Conservation (phyloP, 805 yeast genomes). For the Kazachstania martiniae region DNA sequence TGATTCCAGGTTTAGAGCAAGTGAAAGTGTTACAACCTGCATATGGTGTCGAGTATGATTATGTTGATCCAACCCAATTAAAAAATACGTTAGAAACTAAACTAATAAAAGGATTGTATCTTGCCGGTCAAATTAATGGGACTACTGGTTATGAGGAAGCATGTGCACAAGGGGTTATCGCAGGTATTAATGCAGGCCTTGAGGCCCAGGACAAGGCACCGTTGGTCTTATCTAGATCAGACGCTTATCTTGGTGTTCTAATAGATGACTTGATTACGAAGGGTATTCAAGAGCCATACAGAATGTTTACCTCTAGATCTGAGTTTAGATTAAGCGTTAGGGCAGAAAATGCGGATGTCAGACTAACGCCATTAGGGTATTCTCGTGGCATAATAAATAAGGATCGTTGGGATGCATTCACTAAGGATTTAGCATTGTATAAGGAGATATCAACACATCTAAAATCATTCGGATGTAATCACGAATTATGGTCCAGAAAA, state of each 20-base stretch:
- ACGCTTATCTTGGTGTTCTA: constrained; percentile 86
- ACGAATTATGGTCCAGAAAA: constrained; percentile 50
- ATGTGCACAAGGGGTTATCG: constrained; percentile 90
- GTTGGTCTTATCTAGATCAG: constrained; percentile 55
- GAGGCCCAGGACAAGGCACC: constrained; percentile 24
- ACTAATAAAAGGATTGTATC: constrained; percentile 58
- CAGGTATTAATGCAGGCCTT: constrained; percentile 92
- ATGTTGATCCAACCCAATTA: constrained; percentile 86
- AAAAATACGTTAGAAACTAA: constrained; percentile 73
- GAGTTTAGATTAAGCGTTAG: constrained; percentile 86
- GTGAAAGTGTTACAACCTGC: constrained; percentile 91
- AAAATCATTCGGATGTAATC: constrained; percentile 35
- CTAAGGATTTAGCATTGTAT: constrained; percentile 34
- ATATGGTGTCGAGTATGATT: constrained; percentile 98
- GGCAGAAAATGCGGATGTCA: constrained; percentile 85
- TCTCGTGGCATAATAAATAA: constrained; percentile 55
- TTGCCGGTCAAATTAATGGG: constrained; percentile 98
- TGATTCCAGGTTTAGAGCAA: constrained; percentile 83
- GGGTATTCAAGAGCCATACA: constrained; percentile 93
- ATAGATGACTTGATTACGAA: constrained; percentile 90
- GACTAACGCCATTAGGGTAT: constrained; percentile 65
- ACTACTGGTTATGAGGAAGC: constrained; percentile 99
- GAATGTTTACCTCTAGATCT: constrained; percentile 95
- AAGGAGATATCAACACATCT: constrained; percentile 37
- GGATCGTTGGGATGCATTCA: constrained; percentile 42